A percentile compares a stretch with the other conserved stretches of the same genome.
phyloP scores from a whole-genome alignment of 1,284 basidiomycete genomes.

The Rhodotorula sp. region DNA sequence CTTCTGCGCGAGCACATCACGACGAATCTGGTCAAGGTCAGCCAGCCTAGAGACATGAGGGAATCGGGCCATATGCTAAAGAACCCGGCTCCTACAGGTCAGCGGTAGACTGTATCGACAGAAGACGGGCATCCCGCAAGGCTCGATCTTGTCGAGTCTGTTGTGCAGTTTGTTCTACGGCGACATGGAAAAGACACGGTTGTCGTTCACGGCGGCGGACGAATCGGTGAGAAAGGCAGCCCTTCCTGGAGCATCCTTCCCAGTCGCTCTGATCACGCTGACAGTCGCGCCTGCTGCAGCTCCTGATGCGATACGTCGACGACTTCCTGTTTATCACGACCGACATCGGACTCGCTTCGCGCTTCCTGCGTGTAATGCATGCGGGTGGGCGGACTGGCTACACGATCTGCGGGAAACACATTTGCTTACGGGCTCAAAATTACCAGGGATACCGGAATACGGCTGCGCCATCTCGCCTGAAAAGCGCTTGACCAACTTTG shows the following conservation, averaged over 20 bases:
- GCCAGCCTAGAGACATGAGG: conserved; percentile 22
- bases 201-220: conserved; percentile 61
- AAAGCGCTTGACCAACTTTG: conserved; percentile 87
- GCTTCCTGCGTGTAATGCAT: conserved; percentile 77
- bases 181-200: conserved; percentile 69
- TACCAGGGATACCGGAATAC: conserved; percentile 88
- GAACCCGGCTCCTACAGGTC: conserved; percentile 57
- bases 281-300: conserved; percentile 52
- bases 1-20: conserved; percentile 85
- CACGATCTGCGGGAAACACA: background rate
- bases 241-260: background rate
- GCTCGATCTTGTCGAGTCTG: conserved; percentile 82
- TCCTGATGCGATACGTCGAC: conserved; percentile 81
- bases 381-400: conserved; percentile 54
- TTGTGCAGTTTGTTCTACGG: conserved; percentile 94
- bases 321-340: conserved; percentile 91
- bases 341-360: conserved; percentile 60
- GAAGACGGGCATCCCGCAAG: conserved; percentile 89
- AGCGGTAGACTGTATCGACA: conserved; percentile 76
- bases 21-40: conserved; percentile 83
- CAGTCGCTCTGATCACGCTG: background rate
- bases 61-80: background rate
- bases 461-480: conserved; percentile 84
- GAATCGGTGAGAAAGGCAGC: conserved; percentile 56
- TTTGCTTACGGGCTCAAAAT: too few relatives aligned